Percentiles rank a stretch among this genome's conserved stretches.
These are phyloP conservation scores for Megacollybia marginata DNA, from an alignment of 768 basidiomycete genomes.

Conservation along the genomic window DNA sequence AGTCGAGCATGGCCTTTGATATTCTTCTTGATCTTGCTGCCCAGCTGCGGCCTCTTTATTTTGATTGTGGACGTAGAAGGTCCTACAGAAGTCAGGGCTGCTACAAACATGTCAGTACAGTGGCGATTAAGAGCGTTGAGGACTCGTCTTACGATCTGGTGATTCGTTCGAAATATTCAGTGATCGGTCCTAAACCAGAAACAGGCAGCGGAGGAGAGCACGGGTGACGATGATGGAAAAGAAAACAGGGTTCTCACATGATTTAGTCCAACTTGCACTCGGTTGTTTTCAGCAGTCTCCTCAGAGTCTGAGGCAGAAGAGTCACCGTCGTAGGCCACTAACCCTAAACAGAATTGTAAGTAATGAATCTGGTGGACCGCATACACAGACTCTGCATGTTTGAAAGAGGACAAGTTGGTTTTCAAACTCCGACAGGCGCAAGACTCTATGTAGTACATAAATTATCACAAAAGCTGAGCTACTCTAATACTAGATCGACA, in stretches of 20 bases:
- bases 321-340: conserved; percentile 59
- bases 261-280: neutral
- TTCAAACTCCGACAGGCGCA: too few species aligned
- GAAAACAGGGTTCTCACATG: conserved; percentile 54
- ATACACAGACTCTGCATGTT: too few species aligned
- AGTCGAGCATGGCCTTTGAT: conserved; percentile 27
- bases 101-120: neutral
- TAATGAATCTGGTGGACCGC: too few species aligned
- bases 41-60: conserved; percentile 43
- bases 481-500: too few species aligned
- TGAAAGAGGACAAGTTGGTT: too few species aligned
- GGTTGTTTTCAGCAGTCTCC: conserved; percentile 9
- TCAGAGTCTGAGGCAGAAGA: conserved; percentile 37
- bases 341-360: conserved; percentile 27
- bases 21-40: conserved; percentile 26
- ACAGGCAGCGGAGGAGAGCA: conserved; percentile 58
- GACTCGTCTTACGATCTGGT: conserved; percentile 32
- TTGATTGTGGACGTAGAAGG: conserved; percentile 47
- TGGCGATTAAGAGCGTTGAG: neutral
- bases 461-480: too few species aligned
- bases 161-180: conserved; percentile 30
- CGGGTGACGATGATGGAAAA: conserved; percentile 27
- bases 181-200: conserved; percentile 58
- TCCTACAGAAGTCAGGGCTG: conserved; percentile 5
- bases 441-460: too few species aligned